Evolutionary conservation across 2,329 filamentous ascomycete species (phyloP).

Genomic region (Fusarium newnesense): DNA sequence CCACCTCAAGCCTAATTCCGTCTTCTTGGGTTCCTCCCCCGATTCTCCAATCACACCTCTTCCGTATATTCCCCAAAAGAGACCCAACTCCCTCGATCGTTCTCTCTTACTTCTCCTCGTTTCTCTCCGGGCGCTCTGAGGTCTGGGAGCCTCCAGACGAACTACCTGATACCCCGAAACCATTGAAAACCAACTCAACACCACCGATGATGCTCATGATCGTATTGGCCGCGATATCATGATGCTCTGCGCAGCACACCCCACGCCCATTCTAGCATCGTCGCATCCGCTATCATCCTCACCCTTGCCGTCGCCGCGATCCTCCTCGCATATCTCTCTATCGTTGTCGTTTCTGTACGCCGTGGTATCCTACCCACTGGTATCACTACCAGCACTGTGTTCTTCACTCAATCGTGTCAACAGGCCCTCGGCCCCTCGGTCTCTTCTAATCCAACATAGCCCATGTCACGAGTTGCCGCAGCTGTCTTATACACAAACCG

Average conservation of each 20-base stretch:
- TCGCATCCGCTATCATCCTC: constrained; percentile 34
- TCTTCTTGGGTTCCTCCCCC: constrained; percentile 32
- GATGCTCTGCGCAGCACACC: constrained; percentile 53
- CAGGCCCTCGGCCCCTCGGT: constrained; percentile 8
- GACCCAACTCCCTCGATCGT: constrained; percentile 22
- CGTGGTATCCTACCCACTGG: constrained; percentile 21
- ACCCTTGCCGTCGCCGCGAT: background rate
- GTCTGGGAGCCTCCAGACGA: constrained; percentile 36
- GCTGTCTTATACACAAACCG: constrained; percentile 37
- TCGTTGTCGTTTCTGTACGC: constrained; percentile 13
- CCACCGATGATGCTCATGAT: constrained; percentile 47
- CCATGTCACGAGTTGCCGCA: constrained; percentile 41
- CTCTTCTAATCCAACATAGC: constrained; percentile 27
- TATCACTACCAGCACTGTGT: constrained; percentile 6
- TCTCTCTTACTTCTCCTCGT: constrained; percentile 26
- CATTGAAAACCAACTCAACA: constrained; percentile 13
- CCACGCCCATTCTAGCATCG: constrained; percentile 47
- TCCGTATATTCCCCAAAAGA: constrained; percentile 40
- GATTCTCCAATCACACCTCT: constrained; percentile 44
- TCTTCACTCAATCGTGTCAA: constrained; percentile 11
- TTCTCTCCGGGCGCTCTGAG: constrained; percentile 25
- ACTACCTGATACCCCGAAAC: constrained; percentile 16
- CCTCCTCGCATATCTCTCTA: constrained; percentile 1
- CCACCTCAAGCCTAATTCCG: constrained; percentile 26
- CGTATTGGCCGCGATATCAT: constrained; percentile 52